These are phyloP conservation scores for Vitis riparia DNA, from an alignment of 164 flowering plant genomes.

Conservation along the genomic window DNA sequence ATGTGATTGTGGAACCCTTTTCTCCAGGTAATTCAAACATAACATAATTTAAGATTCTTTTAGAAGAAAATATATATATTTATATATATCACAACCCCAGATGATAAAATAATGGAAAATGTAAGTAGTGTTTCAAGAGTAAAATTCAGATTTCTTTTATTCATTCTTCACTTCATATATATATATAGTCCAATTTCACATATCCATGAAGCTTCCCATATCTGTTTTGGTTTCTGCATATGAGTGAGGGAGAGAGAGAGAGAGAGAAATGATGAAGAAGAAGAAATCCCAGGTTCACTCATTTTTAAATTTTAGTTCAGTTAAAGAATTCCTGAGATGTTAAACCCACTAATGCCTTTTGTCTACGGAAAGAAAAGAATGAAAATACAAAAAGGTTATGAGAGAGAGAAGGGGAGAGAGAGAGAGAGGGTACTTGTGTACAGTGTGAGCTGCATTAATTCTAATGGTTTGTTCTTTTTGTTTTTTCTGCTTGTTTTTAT, in stretches of 20 bases:
- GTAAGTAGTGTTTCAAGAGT: too few species aligned
- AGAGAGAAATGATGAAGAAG: constrained; percentile 7
- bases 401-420: constrained; percentile 10
- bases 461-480: constrained; percentile 16
- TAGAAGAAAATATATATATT: too few species aligned
- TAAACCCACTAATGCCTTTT: constrained; percentile 15
- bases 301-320: too few species aligned
- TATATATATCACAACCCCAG: too few species aligned
- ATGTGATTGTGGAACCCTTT: constrained; percentile 91
- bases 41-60: too few species aligned
- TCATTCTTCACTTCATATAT: too few species aligned
- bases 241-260: neutral
- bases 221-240: too few species aligned
- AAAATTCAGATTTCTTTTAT: too few species aligned
- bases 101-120: too few species aligned
- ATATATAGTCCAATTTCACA: too few species aligned
- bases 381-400: constrained; percentile 18
- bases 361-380: constrained; percentile 18
- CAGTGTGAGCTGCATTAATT: constrained; percentile 12
- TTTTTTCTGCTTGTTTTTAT: constrained; percentile 9
- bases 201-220: too few species aligned
- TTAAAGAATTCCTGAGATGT: neutral
- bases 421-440: constrained; percentile 9
- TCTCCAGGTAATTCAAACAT: constrained; percentile 59
- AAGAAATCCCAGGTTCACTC: too few species aligned